Evolutionary conservation across 2,329 filamentous ascomycete genomes (phyloP), one percentile per base, ranked within the genome.

Genomic region (Dothideomycetidae sp.): DNA sequence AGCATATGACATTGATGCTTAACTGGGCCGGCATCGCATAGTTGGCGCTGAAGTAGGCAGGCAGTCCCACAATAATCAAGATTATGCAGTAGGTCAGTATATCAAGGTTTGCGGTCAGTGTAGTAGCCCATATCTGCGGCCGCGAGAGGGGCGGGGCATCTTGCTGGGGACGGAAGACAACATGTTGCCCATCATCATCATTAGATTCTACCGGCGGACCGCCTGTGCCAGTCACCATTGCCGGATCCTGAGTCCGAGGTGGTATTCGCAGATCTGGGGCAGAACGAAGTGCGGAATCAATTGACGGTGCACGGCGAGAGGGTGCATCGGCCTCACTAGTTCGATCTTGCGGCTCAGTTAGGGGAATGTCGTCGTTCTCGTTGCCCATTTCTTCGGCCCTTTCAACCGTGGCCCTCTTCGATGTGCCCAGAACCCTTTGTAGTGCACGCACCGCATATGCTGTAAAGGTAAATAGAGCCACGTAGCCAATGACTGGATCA

Each of bases 401-500:
- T 42, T 71, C 63, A 1, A 59, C 61, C 35, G 64, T 55, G 2
- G 67, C 63, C 35, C 67, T 61, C 46, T 74, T 74, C 0, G 67
- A 66, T 0, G 63, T 62, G 16, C 68, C 66, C 1, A 66, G 50
- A 10, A 70, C 21, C 13, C 71, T 50, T 44, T 75, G 70, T 2
- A 75, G 54, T 5, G 57, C 61, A 10, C 71, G 63, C 1, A 68
- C 68, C 50, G 72, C 57, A 50, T 68, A 73, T 3, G 70, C 69
- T 10, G 68, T 68, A 31, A 64, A 49, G 4, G 60, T 53, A 50
- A 73, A 62, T 56, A 71, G 67, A 29, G 63, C 53, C 10, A 68
- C 46, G 51, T 72, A 75, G 10, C 70, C 71, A 30, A 73, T 50
- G 3, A 72, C 71, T 73, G n/a, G n/a, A n/a, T n/a, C n/a, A n/a